These are phyloP conservation scores for Prunus kanzakura DNA, from an alignment of 306 rosid genomes.

Conservation along the genomic window DNA sequence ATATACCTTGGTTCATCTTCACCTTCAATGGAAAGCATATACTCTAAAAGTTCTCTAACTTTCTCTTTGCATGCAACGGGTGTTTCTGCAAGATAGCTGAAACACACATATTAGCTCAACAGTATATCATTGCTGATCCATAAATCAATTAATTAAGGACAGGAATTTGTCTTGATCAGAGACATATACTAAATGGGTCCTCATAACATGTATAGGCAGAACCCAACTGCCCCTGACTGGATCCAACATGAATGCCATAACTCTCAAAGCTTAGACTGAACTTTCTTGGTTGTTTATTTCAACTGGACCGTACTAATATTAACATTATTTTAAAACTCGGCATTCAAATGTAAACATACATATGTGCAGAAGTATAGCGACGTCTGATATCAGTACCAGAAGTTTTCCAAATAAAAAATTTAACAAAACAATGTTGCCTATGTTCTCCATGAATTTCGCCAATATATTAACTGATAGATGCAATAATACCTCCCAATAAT, in stretches of 20 bases:
- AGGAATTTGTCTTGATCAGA: not conserved
- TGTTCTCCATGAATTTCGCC: not conserved
- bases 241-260: not conserved
- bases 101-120: conserved; percentile 21
- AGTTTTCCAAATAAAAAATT: not conserved
- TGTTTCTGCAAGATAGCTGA: conserved; percentile 95
- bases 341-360: not conserved
- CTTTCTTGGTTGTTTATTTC: not conserved
- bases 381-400: not conserved
- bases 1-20: conserved; percentile 83
- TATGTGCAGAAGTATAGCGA: not conserved
- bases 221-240: not conserved
- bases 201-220: not conserved
- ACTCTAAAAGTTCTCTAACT: conserved; percentile 68
- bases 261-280: not conserved
- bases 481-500: conserved; percentile 73
- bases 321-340: not conserved
- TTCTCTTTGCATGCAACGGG: conserved; percentile 78
- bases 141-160: not conserved
- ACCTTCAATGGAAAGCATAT: conserved; percentile 77
- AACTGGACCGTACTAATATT: not conserved
- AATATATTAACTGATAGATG: not conserved
- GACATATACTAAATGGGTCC: not conserved
- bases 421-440: not conserved
- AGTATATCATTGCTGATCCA: not conserved